Evolutionary conservation across 345 rosid species (phyloP).

Genomic region (Punica granatum): DNA sequence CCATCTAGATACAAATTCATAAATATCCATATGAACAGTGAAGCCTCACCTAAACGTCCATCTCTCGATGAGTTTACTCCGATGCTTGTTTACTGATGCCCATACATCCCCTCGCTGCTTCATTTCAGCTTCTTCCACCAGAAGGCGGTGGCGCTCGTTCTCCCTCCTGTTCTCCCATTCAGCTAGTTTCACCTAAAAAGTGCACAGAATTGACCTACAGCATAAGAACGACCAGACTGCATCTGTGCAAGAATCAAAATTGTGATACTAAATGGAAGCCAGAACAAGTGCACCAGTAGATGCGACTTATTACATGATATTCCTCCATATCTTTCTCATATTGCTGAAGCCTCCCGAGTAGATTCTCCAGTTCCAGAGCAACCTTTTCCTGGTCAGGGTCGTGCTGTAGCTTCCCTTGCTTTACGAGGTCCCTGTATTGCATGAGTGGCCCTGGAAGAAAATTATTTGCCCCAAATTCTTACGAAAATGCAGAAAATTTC

Average conservation of each 20-base stretch:
- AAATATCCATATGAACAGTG: background rate
- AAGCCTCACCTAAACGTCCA: slow-evolving; percentile 42
- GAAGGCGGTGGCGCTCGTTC: slow-evolving; percentile 48
- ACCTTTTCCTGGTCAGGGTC: slow-evolving; percentile 76
- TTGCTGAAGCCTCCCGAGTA: slow-evolving; percentile 66
- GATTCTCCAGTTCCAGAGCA: slow-evolving; percentile 53
- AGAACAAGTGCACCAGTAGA: background rate
- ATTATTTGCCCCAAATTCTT: background rate
- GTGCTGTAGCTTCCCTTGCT: slow-evolving; percentile 63
- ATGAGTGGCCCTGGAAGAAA: slow-evolving; percentile 36
- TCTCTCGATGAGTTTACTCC: slow-evolving; percentile 45
- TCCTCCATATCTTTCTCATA: slow-evolving; percentile 82
- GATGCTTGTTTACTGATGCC: slow-evolving; percentile 47
- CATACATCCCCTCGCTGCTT: slow-evolving; percentile 54
- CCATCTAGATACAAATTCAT: background rate
- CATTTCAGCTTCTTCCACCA: slow-evolving; percentile 70
- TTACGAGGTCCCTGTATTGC: slow-evolving; percentile 51
- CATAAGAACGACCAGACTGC: background rate
- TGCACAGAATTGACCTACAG: background rate
- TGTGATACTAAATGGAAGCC: background rate
- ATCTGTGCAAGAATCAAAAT: background rate
- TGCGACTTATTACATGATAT: slow-evolving; percentile 47
- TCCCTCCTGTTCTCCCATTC: slow-evolving; percentile 83
- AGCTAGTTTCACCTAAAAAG: slow-evolving; percentile 44
- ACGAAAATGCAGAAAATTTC: background rate